Base-by-base conservation (phyloP, 352 stramenopile genomes). In the Phytopythium litorale region DNA sequence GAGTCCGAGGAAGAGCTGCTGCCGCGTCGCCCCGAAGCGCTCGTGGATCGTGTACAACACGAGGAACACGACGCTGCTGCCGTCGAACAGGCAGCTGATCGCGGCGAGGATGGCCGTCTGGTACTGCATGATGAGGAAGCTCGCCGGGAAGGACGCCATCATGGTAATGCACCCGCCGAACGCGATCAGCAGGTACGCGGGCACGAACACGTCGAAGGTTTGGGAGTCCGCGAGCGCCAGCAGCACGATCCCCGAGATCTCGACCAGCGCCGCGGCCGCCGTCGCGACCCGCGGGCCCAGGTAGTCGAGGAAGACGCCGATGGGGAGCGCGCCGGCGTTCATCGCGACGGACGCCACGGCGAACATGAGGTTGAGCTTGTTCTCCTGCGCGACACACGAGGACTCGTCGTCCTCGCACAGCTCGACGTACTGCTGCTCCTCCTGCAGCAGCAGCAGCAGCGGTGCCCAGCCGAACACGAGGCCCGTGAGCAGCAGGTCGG, bases 341-440 rank as follows among this genome's bases (percentile, higher is more conserved):
- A 89, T 79, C n/a, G 81, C 79, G 25, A 95, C 81, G 5, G 83
- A 87, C 19, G 84, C 88, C 18, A 92, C 74, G 5, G 84, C 82
- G 46, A 94, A 96, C 62, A 94, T 84, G 71, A 96, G 80, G 64
- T 94, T 93, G n/a, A 95, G 75, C n/a, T 72, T 69, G 65, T 92
- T 93, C 61, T 94, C 84, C 64, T 96, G 88, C 11, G 64, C 80
- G 30, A 81, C 68, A 56, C 87, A 96, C 30, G 71, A 70, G 45
- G 53, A 64, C 21, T 64, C 60, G 16, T 71, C 63, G 32, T 59
- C 58, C 2, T 57, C 56, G 49, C 88, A 95, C 15, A 95, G 69
- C 67, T 95, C 86, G 38, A 68, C 52, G 62, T 93, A 96, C 58
- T 95, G 86, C 21, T 81, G 68, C 71, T 96, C 88, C 45, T 94